phyloP scores from a whole-genome alignment of 495 filamentous ascomycete genomes.

The Penicillium fimorum region DNA sequence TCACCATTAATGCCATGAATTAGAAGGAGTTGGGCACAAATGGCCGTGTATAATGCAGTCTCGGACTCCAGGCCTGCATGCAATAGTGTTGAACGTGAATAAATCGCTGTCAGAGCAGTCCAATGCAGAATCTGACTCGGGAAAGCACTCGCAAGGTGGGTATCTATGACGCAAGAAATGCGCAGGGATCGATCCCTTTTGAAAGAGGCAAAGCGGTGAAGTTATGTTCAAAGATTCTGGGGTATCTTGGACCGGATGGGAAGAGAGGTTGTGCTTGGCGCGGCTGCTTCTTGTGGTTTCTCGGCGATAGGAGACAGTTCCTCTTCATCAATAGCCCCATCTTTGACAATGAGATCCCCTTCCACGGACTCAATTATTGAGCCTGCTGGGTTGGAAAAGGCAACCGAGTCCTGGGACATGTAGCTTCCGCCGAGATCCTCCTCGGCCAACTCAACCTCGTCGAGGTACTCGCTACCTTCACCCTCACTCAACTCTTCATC shows the following conservation, averaged over 20 bases:
- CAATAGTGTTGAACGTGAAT: slow-evolving; percentile 29
- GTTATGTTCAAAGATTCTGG: slow-evolving; percentile 18
- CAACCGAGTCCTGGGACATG: slow-evolving; percentile 54
- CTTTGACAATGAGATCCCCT: slow-evolving; percentile 18
- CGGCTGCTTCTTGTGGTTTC: slow-evolving; percentile 4
- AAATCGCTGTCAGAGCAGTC: slow-evolving; percentile 18
- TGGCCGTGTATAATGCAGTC: slow-evolving; percentile 19
- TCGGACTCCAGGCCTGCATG: slow-evolving; percentile 25
- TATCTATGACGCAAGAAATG: slow-evolving; percentile 15
- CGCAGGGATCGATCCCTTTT: neutral
- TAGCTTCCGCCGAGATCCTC: slow-evolving; percentile 59
- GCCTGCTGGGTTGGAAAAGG: slow-evolving; percentile 46
- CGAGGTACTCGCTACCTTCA: slow-evolving; percentile 43
- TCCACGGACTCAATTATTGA: slow-evolving; percentile 40
- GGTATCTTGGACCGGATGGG: slow-evolving; percentile 25
- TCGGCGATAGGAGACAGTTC: slow-evolving; percentile 6
- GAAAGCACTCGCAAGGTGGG: slow-evolving; percentile 16
- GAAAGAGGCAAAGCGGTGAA: slow-evolving; percentile 2
- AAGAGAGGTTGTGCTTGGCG: slow-evolving; percentile 16
- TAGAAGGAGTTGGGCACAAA: slow-evolving; percentile 4
- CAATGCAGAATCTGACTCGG: slow-evolving; percentile 17
- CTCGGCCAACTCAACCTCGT: slow-evolving; percentile 40
- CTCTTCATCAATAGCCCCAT: slow-evolving; percentile 20
- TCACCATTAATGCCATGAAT: slow-evolving; percentile 25
- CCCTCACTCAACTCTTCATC: slow-evolving; percentile 40